Conservation (phyloP, 1,139 yeast genomes). For the Martiniozyma asiatica region DNA sequence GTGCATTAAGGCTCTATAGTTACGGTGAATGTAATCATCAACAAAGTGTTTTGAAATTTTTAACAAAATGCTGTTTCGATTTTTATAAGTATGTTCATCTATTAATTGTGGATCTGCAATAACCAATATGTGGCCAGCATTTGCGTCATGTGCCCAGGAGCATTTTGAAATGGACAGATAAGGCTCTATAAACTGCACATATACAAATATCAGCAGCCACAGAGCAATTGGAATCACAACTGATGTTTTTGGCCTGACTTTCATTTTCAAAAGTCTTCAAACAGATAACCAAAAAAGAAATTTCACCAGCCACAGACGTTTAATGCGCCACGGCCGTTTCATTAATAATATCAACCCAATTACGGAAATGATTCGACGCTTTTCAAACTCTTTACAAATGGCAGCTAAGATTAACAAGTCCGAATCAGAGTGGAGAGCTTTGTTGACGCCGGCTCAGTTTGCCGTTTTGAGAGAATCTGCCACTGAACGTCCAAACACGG, state of each 20-base stretch:
- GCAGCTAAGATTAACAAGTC: not conserved
- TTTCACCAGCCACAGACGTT: no score
- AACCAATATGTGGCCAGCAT: no score
- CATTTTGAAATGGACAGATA: no score
- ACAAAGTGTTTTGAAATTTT: constrained; percentile 36
- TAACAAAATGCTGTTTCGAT: constrained; percentile 27
- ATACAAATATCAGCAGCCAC: no score
- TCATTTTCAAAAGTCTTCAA: no score
- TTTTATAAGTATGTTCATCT: constrained; percentile 60
- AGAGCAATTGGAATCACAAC: no score
- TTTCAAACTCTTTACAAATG: not conserved
- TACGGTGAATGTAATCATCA: constrained; percentile 35
- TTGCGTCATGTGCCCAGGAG: not conserved
- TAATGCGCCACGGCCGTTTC: no score
- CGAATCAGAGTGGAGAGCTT: constrained; percentile 61
- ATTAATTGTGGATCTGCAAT: constrained; percentile 74
- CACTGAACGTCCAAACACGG: constrained; percentile 77
- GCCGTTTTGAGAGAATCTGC: constrained; percentile 66
- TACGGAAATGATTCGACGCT: no score
- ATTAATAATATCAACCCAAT: no score
- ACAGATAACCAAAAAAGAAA: no score
- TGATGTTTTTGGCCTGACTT: no score
- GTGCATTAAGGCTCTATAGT: constrained; percentile 29
- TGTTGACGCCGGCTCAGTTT: constrained; percentile 66
- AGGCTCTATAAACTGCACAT: no score